Conservation (phyloP, 148 eudicot species). For the Amaranthus palmeri region DNA sequence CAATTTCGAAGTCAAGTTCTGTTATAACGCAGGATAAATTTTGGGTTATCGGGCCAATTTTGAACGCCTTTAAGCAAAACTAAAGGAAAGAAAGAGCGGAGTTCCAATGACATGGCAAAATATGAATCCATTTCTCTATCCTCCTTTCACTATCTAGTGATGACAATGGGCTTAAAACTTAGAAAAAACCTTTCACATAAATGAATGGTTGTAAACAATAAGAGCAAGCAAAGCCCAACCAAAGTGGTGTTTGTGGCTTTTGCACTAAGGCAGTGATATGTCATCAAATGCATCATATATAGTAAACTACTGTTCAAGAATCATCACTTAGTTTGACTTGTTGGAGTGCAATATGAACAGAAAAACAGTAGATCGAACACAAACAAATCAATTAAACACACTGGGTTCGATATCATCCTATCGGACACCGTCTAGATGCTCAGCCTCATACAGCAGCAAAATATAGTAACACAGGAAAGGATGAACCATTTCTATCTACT, state of each 20-base stretch:
- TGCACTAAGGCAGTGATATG: too few species aligned
- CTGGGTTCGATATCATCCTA: not conserved
- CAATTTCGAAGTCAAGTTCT: too few species aligned
- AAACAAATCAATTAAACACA: not conserved
- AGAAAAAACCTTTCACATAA: not conserved
- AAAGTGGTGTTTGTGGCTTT: too few species aligned
- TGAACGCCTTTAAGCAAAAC: too few species aligned
- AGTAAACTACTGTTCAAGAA: too few species aligned
- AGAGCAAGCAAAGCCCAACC: too few species aligned
- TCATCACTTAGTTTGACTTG: too few species aligned
- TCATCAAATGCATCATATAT: too few species aligned
- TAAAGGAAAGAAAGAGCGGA: too few species aligned
- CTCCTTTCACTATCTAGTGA: not conserved
- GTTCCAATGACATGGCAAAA: not conserved
- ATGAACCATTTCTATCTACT: not conserved
- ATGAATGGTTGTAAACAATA: not conserved
- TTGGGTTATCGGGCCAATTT: too few species aligned
- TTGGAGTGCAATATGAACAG: too few species aligned
- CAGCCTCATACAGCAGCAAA: constrained; percentile 12
- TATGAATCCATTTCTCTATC: not conserved
- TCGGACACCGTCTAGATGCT: not conserved
- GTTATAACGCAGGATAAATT: too few species aligned
- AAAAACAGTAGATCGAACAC: not conserved
- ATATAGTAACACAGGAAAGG: not conserved
- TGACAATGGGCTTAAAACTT: not conserved